Conservation (phyloP, 2,329 filamentous ascomycete species). For the Microdochium paspali region DNA sequence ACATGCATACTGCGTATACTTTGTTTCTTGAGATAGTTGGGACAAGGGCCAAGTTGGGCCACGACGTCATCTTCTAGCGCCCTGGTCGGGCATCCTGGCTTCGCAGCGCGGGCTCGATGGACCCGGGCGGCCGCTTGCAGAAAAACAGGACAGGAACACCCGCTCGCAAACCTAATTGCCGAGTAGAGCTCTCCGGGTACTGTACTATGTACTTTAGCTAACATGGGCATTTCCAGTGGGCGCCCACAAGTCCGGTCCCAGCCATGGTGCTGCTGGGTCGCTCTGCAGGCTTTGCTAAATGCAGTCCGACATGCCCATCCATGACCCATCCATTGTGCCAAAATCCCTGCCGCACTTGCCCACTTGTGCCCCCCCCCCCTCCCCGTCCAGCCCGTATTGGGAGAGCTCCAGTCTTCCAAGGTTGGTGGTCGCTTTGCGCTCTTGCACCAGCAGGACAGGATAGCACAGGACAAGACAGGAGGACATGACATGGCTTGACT, state of each 20-base stretch:
- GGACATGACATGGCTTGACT: too few relatives aligned
- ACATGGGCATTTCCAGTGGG: too few relatives aligned
- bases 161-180: not conserved
- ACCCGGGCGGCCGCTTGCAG: not conserved
- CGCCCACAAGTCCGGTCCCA: not conserved
- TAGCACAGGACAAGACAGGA: too few relatives aligned
- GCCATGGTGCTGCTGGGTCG: too few relatives aligned
- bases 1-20: too few relatives aligned
- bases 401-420: not conserved
- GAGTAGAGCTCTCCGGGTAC: too few relatives aligned
- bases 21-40: too few relatives aligned
- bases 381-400: not conserved
- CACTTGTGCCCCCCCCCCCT: not conserved
- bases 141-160: not conserved
- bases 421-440: too few relatives aligned
- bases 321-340: not conserved
- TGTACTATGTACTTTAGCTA: too few relatives aligned
- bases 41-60: too few relatives aligned
- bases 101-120: not conserved
- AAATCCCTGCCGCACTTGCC: not conserved
- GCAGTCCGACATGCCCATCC: not conserved
- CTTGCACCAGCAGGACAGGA: too few relatives aligned
- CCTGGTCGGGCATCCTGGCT: not conserved
- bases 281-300: not conserved
- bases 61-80: not conserved